Percentiles rank a stretch among this genome's conserved stretches.
phyloP scores from a whole-genome alignment of 768 basidiomycete genomes.

The Chalciporus sphaerocephalus region DNA sequence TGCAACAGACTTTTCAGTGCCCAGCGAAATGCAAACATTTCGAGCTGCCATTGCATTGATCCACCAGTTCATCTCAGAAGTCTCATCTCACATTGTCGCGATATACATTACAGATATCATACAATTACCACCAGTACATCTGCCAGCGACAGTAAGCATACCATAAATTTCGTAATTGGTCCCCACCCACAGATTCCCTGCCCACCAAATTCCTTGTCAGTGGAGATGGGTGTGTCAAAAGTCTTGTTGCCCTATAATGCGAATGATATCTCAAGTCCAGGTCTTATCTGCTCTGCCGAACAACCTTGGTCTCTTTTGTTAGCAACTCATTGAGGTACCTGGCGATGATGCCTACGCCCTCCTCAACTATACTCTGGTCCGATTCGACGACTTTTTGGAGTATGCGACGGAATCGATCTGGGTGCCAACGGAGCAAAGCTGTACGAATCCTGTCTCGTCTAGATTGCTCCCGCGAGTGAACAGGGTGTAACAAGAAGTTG shows the following conservation, averaged over 20 bases:
- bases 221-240: too few species aligned
- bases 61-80: conserved; percentile 15
- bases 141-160: conserved; percentile 8
- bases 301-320: conserved; percentile 33
- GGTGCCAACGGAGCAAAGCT: conserved; percentile 76
- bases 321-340: conserved; percentile 65
- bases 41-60: too few species aligned
- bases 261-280: background rate
- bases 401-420: conserved; percentile 66
- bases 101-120: conserved; percentile 17
- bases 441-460: conserved; percentile 62
- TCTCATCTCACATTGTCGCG: background rate
- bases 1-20: too few species aligned
- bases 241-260: too few species aligned
- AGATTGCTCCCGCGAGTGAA: conserved; percentile 55
- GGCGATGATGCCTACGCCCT: conserved; percentile 61
- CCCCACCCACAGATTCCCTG: conserved; percentile 9
- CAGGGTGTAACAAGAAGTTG: conserved; percentile 59
- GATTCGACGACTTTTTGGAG: conserved; percentile 47
- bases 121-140: conserved; percentile 12
- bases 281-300: conserved; percentile 22
- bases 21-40: too few species aligned
- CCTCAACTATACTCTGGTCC: conserved; percentile 53
- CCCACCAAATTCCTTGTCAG: too few species aligned
- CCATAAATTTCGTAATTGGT: conserved; percentile 6